These are phyloP conservation scores for Leccinum disarticulatum DNA, from an alignment of 768 basidiomycete species.

Conservation along the genomic window DNA sequence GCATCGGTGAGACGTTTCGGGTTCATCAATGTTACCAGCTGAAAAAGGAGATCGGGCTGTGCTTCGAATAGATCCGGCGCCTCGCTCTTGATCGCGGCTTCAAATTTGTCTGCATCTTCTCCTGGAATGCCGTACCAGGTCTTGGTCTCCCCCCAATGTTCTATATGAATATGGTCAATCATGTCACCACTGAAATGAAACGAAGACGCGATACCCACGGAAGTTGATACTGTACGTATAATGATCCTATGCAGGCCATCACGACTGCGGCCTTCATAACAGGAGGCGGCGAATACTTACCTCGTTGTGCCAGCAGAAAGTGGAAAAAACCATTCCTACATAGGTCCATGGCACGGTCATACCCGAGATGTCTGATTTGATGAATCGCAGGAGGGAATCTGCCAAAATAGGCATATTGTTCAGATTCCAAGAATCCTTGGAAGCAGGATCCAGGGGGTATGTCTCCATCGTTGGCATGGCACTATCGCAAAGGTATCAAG, in stretches of 20 bases:
- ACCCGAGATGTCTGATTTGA: slow-evolving; percentile 98
- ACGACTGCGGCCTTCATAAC: slow-evolving; percentile 23
- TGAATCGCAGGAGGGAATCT: slow-evolving; percentile 92
- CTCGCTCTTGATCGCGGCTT: slow-evolving; percentile 90
- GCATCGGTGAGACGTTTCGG: slow-evolving; percentile 83
- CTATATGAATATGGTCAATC: slow-evolving; percentile 42
- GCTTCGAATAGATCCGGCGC: slow-evolving; percentile 98
- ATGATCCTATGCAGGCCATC: slow-evolving; percentile 66
- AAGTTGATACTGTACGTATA: slow-evolving; percentile 96
- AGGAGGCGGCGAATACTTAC: slow-evolving; percentile 40
- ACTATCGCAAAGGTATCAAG: slow-evolving; percentile 40
- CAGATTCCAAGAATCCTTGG: slow-evolving; percentile 94
- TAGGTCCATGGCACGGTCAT: slow-evolving; percentile 99
- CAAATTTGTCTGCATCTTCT: slow-evolving; percentile 93
- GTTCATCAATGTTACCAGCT: slow-evolving; percentile 97
- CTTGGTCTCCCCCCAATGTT: slow-evolving; percentile 99
- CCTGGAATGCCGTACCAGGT: slow-evolving; percentile 99
- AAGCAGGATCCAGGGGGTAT: slow-evolving; percentile 82
- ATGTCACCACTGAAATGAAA: slow-evolving; percentile 21
- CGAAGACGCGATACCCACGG: slow-evolving; percentile 52
- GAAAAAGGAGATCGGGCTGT: slow-evolving; percentile 95
- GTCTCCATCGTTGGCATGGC: slow-evolving; percentile 96
- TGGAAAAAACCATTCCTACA: slow-evolving; percentile 98
- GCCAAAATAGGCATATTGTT: slow-evolving; percentile 95
- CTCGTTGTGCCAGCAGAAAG: slow-evolving; percentile 99